These are phyloP conservation scores for Talaromyces sp. DNA, from an alignment of 2,329 filamentous ascomycete species.

Conservation along the genomic window DNA sequence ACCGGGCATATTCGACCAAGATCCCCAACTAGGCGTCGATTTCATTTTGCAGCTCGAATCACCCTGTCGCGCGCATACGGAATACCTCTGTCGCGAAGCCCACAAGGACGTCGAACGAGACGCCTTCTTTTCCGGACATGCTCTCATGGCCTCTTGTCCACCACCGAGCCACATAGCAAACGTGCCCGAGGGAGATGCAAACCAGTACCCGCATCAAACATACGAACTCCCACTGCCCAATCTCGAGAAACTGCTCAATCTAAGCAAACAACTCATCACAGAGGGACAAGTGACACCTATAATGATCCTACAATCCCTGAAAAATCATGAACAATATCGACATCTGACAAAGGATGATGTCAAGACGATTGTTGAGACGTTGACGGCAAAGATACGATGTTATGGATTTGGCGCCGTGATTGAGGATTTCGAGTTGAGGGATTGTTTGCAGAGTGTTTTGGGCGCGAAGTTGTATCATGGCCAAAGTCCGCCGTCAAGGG, in stretches of 20 bases:
- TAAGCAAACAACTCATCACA: conserved; percentile 75
- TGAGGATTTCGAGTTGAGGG: conserved; percentile 61
- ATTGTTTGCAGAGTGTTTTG: conserved; percentile 69
- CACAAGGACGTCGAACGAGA: conserved; percentile 54
- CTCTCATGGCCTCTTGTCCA: conserved; percentile 87
- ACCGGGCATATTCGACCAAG: conserved; percentile 41
- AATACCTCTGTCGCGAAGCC: conserved; percentile 82
- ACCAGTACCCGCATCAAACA: conserved; percentile 63
- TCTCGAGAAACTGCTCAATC: conserved; percentile 73
- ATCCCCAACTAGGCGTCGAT: conserved; percentile 45
- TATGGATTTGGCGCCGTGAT: conserved; percentile 75
- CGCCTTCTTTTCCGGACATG: conserved; percentile 73
- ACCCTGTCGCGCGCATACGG: conserved; percentile 49
- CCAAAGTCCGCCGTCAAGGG: neutral
- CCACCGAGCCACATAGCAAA: conserved; percentile 59
- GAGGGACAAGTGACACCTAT: conserved; percentile 84
- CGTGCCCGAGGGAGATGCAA: conserved; percentile 47
- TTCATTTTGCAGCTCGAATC: conserved; percentile 54
- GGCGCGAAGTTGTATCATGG: conserved; percentile 34
- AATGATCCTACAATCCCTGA: conserved; percentile 85
- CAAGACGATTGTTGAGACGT: conserved; percentile 63
- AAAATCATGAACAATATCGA: conserved; percentile 63
- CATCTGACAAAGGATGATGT: conserved; percentile 67
- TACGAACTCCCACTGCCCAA: conserved; percentile 74
- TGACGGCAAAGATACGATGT: conserved; percentile 77